Conservation (phyloP, 73 alveolate species). For the Uronychia binucleata region DNA sequence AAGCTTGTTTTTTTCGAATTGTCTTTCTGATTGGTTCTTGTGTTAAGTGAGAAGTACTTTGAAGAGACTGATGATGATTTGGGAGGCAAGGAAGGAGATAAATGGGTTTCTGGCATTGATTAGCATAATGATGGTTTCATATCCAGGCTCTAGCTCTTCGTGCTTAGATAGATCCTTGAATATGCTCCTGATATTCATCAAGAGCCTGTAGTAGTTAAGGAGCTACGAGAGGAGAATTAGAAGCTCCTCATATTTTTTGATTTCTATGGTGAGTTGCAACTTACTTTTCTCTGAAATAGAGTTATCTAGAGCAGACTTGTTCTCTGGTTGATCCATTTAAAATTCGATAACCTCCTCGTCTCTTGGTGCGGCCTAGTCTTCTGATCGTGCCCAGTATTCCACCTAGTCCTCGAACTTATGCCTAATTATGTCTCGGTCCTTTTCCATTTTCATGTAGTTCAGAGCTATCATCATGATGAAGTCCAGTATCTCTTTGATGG, state of each 20-base stretch:
- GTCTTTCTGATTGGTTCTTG: neutral
- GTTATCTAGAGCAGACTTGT: too few relatives aligned
- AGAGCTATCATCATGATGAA: neutral
- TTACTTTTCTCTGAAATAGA: too few relatives aligned
- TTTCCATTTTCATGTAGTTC: neutral
- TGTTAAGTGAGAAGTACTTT: neutral
- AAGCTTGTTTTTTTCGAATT: neutral
- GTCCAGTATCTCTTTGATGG: neutral
- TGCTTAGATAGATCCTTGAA: neutral
- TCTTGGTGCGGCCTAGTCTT: neutral
- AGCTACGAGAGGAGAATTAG: conserved; percentile 10
- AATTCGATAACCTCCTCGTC: neutral
- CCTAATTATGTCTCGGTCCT: neutral
- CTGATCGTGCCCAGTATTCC: neutral
- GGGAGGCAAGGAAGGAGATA: conserved; percentile 10
- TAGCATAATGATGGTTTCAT: neutral
- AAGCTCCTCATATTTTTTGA: neutral
- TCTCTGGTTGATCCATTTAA: too few relatives aligned
- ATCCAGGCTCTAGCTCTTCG: neutral
- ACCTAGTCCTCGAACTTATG: neutral
- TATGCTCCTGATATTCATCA: conserved; percentile 5
- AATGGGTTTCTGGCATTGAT: neutral
- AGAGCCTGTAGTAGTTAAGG: conserved; percentile 3
- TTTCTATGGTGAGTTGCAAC: too few relatives aligned
- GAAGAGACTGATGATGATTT: conserved; percentile 3